Percentiles rank a stretch among this genome's conserved stretches.
These are phyloP conservation scores for Ustilago nuda DNA, from an alignment of 1,284 basidiomycete genomes.

Conservation along the genomic window DNA sequence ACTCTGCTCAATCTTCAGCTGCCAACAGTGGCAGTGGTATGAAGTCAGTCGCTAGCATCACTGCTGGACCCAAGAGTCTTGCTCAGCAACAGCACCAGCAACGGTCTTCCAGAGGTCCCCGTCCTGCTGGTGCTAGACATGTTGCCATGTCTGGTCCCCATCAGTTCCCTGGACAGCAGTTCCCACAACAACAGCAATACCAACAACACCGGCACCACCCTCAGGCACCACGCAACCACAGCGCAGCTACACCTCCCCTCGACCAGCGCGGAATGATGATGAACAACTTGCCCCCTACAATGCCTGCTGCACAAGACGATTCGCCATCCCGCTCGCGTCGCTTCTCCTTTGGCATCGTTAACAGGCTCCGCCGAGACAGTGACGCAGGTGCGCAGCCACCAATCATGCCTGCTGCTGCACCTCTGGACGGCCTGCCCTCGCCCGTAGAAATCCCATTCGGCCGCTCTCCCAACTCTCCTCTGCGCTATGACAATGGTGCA, in stretches of 20 bases:
- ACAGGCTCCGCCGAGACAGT: slow-evolving; percentile 26
- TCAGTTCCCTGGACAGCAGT: slow-evolving; percentile 22
- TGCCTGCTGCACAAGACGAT: slow-evolving; percentile 15
- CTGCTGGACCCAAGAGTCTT: slow-evolving; percentile 43
- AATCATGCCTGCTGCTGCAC: slow-evolving; percentile 21
- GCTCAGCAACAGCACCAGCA: slow-evolving; percentile 29
- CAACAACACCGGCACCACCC: background rate
- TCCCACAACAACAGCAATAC: slow-evolving; percentile 5
- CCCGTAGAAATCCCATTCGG: slow-evolving; percentile 52
- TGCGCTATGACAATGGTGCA: slow-evolving; percentile 20
- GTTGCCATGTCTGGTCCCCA: slow-evolving; percentile 33
- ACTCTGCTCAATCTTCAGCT: slow-evolving; percentile 18
- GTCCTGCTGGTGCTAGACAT: slow-evolving; percentile 26
- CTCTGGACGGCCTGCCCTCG: slow-evolving; percentile 49
- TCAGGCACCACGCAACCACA: slow-evolving; percentile 13
- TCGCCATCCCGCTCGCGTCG: slow-evolving; percentile 31
- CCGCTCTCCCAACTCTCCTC: slow-evolving; percentile 29
- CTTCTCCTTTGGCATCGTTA: slow-evolving; percentile 35
- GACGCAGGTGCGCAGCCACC: slow-evolving; percentile 7
- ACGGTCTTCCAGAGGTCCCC: slow-evolving; percentile 11
- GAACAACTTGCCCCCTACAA: slow-evolving; percentile 20
- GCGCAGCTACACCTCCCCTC: slow-evolving; percentile 6
- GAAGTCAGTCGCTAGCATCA: slow-evolving; percentile 43
- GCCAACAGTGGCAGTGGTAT: slow-evolving; percentile 11
- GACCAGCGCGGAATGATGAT: slow-evolving; percentile 12